Evolutionary conservation across 1,284 basidiomycete genomes (phyloP).

Genomic region (Puccinia novopanici): DNA sequence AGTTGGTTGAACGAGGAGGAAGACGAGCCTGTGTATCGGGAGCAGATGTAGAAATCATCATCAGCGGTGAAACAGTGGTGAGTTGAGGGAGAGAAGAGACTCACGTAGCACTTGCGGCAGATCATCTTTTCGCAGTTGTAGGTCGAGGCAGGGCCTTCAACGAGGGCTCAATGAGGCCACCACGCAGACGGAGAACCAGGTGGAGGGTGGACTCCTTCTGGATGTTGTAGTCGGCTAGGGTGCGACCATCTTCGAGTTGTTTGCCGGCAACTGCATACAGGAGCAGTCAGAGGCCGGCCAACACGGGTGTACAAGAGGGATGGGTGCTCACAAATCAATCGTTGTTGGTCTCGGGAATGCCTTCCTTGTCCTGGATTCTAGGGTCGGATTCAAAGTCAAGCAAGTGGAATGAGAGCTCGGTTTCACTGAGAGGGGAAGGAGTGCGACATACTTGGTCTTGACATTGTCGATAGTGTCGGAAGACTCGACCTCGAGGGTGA

Average conservation of each 20-base stretch:
- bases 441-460: slow-evolving; percentile 22
- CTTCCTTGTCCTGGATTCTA: slow-evolving; percentile 65
- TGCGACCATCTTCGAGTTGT: slow-evolving; percentile 62
- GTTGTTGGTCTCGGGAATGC: slow-evolving; percentile 95
- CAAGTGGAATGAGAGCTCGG: neutral
- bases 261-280: slow-evolving; percentile 59
- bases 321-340: slow-evolving; percentile 71
- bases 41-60: slow-evolving; percentile 70
- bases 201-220: slow-evolving; percentile 60
- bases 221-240: slow-evolving; percentile 61
- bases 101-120: slow-evolving; percentile 99
- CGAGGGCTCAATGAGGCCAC: slow-evolving; percentile 98
- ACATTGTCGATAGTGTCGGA: too few relatives aligned
- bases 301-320: neutral
- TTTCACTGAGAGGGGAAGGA: neutral
- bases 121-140: slow-evolving; percentile 76
- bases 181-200: slow-evolving; percentile 71
- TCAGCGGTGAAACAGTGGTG: slow-evolving; percentile 99
- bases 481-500: too few relatives aligned
- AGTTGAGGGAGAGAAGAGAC: slow-evolving; percentile 68
- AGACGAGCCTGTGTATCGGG: slow-evolving; percentile 27
- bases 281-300: neutral
- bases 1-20: slow-evolving; percentile 61
- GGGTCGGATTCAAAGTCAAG: slow-evolving; percentile 50
- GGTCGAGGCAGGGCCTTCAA: slow-evolving; percentile 90